phyloP scores from a whole-genome alignment of 2,329 filamentous ascomycete genomes.

The Aureobasidium sp. region DNA sequence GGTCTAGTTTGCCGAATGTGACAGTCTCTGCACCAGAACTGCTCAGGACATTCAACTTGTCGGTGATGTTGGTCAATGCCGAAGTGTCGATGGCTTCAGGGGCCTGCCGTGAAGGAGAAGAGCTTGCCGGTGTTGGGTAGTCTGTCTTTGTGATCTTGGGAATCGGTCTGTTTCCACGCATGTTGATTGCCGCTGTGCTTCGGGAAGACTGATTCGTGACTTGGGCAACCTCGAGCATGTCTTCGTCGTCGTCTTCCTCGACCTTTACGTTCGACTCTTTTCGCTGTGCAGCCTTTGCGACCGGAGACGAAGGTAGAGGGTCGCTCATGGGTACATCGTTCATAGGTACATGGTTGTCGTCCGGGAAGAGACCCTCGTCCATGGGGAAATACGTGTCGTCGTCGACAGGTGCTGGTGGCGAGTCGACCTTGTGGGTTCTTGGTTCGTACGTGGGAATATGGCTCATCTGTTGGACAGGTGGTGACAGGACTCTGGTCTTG shows the following conservation, averaged over 20 bases:
- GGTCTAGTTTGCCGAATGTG: slow-evolving; percentile 69
- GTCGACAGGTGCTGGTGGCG: slow-evolving; percentile 4
- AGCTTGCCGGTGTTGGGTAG: slow-evolving; percentile 63
- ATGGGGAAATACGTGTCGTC: slow-evolving; percentile 17
- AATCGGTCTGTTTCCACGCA: slow-evolving; percentile 68
- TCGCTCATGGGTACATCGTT: slow-evolving; percentile 81
- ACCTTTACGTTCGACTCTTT: slow-evolving; percentile 50
- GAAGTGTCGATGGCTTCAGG: slow-evolving; percentile 58
- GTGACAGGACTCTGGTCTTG: slow-evolving; percentile 72
- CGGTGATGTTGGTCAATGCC: slow-evolving; percentile 80
- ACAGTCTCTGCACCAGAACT: slow-evolving; percentile 56
- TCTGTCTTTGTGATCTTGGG: slow-evolving; percentile 64
- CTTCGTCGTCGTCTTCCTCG: slow-evolving; percentile 65
- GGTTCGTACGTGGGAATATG: slow-evolving; percentile 21
- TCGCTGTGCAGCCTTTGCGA: slow-evolving; percentile 30
- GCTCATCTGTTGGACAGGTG: slow-evolving; percentile 50
- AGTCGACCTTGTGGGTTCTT: slow-evolving; percentile 6
- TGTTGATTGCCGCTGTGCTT: slow-evolving; percentile 66
- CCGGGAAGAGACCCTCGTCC: slow-evolving; percentile 42
- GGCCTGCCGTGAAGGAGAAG: slow-evolving; percentile 59
- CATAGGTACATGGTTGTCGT: slow-evolving; percentile 68
- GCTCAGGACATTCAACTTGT: slow-evolving; percentile 75
- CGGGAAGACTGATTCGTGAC: slow-evolving; percentile 55
- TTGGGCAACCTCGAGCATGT: slow-evolving; percentile 79
- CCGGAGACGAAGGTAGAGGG: slow-evolving; percentile 72